phyloP scores from a whole-genome alignment of 768 basidiomycete genomes.

The Strobilomyces confusus region DNA sequence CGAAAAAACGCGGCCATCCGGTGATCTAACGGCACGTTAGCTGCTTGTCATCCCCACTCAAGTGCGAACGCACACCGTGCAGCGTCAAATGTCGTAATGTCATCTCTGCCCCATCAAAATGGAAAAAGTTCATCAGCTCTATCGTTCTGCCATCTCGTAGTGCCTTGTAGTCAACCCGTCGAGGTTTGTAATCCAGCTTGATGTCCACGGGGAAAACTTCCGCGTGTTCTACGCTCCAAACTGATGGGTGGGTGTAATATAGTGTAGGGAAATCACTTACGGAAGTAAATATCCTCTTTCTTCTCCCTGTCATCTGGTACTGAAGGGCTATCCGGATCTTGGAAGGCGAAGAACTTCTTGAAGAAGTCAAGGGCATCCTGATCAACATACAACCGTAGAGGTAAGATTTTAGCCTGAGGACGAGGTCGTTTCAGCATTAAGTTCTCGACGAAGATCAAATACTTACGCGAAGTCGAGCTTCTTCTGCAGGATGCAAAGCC shows the following conservation, averaged over 20 bases:
- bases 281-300: slow-evolving; percentile 64
- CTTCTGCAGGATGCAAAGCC: slow-evolving; percentile 61
- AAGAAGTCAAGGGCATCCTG: slow-evolving; percentile 98
- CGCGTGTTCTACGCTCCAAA: slow-evolving; percentile 62
- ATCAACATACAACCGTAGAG: slow-evolving; percentile 90
- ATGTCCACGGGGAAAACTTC: slow-evolving; percentile 94
- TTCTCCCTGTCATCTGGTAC: slow-evolving; percentile 29
- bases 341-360: slow-evolving; percentile 94
- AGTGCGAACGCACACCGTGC: slow-evolving; percentile 65
- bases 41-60: not conserved
- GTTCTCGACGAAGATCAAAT: not conserved
- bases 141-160: slow-evolving; percentile 88
- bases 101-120: slow-evolving; percentile 99
- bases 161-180: slow-evolving; percentile 91
- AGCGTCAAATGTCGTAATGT: slow-evolving; percentile 90
- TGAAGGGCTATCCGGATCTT: slow-evolving; percentile 47
- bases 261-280: slow-evolving; percentile 38
- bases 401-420: slow-evolving; percentile 79
- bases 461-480: slow-evolving; percentile 64
- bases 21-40: slow-evolving; percentile 60
- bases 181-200: slow-evolving; percentile 97
- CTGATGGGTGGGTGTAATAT: slow-evolving; percentile 3
- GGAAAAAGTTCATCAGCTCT: slow-evolving; percentile 99
- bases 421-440: not conserved
- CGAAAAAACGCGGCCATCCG: slow-evolving; percentile 88